Percentiles rank a stretch among this genome's conserved stretches.
Evolutionary conservation across 169 alveolate species (phyloP).

Genomic region (Eimeria mitis): DNA sequence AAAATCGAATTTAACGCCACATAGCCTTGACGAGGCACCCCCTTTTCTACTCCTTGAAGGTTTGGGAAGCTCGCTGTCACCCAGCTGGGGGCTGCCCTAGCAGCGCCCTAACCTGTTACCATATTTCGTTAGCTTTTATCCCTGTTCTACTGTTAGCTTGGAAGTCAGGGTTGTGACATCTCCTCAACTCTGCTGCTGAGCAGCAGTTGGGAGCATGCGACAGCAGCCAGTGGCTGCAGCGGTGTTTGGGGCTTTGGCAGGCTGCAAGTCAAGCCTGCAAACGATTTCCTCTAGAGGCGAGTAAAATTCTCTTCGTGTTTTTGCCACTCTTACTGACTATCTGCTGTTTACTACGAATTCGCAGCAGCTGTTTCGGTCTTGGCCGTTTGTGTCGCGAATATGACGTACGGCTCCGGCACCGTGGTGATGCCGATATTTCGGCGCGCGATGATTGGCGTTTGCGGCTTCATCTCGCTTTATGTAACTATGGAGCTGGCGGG

Average conservation of each 20-base stretch:
- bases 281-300: not conserved
- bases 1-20: not conserved
- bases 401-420: conserved; percentile 74
- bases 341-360: not conserved
- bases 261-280: not conserved
- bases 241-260: not conserved
- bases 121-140: too few species aligned
- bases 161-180: not conserved
- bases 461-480: conserved; percentile 35
- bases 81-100: not conserved
- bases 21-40: too few species aligned
- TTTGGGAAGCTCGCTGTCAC: too few species aligned
- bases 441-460: conserved; percentile 56
- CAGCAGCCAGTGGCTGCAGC: not conserved
- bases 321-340: not conserved
- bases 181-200: not conserved
- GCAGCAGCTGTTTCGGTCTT: not conserved
- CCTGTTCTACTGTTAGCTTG: not conserved
- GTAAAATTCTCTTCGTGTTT: not conserved
- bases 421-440: conserved; percentile 75
- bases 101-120: not conserved
- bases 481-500: conserved; percentile 66
- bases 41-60: not conserved
- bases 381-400: not conserved
- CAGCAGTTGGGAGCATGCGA: conserved; percentile 3